These are phyloP conservation scores for Noccaea caerulescens DNA, from an alignment of 345 rosid genomes.

Conservation along the genomic window DNA sequence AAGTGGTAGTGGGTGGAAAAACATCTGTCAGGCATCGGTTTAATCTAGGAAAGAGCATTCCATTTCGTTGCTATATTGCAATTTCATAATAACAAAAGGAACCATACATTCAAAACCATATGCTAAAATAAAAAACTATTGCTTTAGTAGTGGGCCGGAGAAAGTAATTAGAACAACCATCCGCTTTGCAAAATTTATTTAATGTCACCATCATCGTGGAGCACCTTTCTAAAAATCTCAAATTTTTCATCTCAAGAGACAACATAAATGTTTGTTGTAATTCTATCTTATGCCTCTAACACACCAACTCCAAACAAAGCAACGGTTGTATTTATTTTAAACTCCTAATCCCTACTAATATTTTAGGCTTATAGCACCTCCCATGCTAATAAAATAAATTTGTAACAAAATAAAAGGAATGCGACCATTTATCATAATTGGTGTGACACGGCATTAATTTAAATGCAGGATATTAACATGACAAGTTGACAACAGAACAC, in stretches of 20 bases:
- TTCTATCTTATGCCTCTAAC: neutral
- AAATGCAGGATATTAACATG: slow-evolving; percentile 26
- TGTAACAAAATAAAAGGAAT: neutral
- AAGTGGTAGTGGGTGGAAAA: neutral
- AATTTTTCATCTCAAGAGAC: neutral
- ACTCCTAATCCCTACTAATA: slow-evolving; percentile 7
- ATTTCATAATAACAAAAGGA: neutral
- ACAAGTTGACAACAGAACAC: neutral
- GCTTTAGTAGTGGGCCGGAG: slow-evolving; percentile 17
- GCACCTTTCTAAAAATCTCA: neutral
- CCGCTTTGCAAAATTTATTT: neutral
- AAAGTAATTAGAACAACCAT: slow-evolving; percentile 1
- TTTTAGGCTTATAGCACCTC: slow-evolving; percentile 29
- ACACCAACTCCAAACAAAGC: slow-evolving; percentile 12
- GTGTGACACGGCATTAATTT: slow-evolving; percentile 21
- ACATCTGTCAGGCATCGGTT: slow-evolving; percentile 1
- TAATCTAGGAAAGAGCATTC: neutral
- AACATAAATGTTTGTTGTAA: neutral
- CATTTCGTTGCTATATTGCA: neutral
- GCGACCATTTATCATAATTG: slow-evolving; percentile 28
- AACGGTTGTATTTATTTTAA: neutral
- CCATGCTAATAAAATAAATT: neutral
- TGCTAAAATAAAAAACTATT: neutral
- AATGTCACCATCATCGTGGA: neutral
- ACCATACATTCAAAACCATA: neutral